These are phyloP conservation scores for Vaucheria bursata DNA, from an alignment of 352 stramenopile genomes.

Conservation along the genomic window DNA sequence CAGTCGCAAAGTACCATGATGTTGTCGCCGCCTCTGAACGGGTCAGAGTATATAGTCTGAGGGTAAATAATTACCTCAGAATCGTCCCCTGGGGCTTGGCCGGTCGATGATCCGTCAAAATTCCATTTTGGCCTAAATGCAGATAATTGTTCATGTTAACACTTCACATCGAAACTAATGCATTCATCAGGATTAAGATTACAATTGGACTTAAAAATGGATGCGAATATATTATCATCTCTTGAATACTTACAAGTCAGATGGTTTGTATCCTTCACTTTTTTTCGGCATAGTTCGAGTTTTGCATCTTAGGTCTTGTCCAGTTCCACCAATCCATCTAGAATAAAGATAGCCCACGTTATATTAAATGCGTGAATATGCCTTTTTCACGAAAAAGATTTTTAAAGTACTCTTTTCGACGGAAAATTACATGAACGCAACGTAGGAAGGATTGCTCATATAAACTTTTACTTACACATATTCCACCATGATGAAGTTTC, in stretches of 20 bases:
- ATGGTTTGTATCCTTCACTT: slow-evolving; percentile 51
- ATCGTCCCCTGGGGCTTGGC: slow-evolving; percentile 89
- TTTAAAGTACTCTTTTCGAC: too few species aligned
- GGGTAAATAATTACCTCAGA: slow-evolving; percentile 87
- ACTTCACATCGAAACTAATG: too few species aligned
- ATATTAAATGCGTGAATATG: too few species aligned
- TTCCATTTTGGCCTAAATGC: slow-evolving; percentile 78
- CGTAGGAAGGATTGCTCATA: background rate
- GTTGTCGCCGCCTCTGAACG: slow-evolving; percentile 85
- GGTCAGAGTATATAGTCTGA: slow-evolving; percentile 86
- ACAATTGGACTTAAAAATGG: background rate
- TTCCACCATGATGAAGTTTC: slow-evolving; percentile 41
- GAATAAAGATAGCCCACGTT: too few species aligned
- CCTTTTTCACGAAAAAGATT: too few species aligned
- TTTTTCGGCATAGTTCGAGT: slow-evolving; percentile 62
- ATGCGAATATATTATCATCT: slow-evolving; percentile 4
- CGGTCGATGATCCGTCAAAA: slow-evolving; percentile 91
- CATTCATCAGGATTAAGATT: background rate
- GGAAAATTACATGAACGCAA: background rate
- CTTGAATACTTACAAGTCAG: slow-evolving; percentile 57
- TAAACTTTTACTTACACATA: slow-evolving; percentile 45
- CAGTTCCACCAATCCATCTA: slow-evolving; percentile 72
- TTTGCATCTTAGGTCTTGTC: slow-evolving; percentile 71
- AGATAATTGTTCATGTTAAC: background rate
- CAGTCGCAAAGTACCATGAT: slow-evolving; percentile 95